These are phyloP conservation scores for Ambrosia artemisiifolia DNA, from an alignment of 129 eudicot genomes.

Conservation along the genomic window DNA sequence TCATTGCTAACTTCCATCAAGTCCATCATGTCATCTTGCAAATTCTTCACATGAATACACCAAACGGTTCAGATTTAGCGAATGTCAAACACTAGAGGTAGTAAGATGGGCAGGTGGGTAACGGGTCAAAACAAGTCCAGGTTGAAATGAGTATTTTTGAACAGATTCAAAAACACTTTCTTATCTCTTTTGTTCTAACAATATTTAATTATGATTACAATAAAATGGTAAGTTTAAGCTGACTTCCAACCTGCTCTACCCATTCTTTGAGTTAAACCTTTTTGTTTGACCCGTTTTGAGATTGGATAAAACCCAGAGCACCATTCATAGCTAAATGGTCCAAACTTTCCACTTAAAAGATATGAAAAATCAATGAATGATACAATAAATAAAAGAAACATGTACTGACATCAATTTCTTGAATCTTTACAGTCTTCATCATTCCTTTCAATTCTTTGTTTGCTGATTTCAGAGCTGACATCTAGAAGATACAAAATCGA, in stretches of 20 bases:
- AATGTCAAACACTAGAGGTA: not conserved
- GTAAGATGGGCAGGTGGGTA: not conserved
- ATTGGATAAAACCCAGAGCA: not conserved
- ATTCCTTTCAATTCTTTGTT: constrained; percentile 93
- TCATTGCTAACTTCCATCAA: constrained; percentile 91
- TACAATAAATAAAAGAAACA: not conserved
- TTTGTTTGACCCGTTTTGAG: not conserved
- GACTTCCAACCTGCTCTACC: not conserved
- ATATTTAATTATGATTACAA: not conserved
- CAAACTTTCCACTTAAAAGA: no score
- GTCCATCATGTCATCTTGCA: constrained; percentile 98
- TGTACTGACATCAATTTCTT: constrained; percentile 82
- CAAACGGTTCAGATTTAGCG: constrained; percentile 8
- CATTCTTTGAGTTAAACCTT: not conserved
- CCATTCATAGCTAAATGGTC: not conserved
- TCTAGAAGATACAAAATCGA: constrained; percentile 39
- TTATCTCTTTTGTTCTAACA: not conserved
- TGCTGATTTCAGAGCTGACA: constrained; percentile 87
- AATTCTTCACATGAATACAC: constrained; percentile 42
- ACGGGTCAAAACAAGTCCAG: not conserved
- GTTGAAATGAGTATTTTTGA: no score
- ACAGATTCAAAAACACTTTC: no score
- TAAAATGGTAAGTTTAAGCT: not conserved
- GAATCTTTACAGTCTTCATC: constrained; percentile 92
- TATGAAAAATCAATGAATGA: no score